phyloP scores from a whole-genome alignment of 176 grass and related monocot species.

The Pontederia crassipes region DNA sequence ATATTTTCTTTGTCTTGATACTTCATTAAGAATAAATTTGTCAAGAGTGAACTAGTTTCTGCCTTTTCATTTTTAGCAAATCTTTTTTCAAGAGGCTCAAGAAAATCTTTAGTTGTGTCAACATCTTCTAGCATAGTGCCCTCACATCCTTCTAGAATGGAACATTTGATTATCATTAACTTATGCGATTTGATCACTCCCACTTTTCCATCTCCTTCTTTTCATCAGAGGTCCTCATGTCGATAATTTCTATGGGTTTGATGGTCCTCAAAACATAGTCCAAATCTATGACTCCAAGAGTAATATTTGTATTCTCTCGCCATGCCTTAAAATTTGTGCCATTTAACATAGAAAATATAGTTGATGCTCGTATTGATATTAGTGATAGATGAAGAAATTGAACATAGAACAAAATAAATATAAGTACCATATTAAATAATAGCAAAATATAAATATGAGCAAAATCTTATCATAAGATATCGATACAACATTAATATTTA shows the following conservation, averaged over 20 bases:
- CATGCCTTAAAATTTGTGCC: not conserved
- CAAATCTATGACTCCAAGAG: not conserved
- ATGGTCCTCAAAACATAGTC: too few species aligned
- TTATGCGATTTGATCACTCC: not conserved
- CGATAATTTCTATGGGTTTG: too few species aligned
- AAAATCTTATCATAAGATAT: too few species aligned
- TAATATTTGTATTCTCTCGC: not conserved
- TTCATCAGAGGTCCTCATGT: not conserved
- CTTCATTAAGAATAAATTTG: not conserved
- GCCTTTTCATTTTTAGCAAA: not conserved
- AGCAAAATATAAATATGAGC: too few species aligned
- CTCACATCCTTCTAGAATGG: not conserved
- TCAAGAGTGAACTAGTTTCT: not conserved
- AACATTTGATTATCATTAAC: not conserved
- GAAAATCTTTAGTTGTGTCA: not conserved
- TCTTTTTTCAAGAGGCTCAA: not conserved
- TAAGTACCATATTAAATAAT: not conserved
- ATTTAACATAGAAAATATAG: not conserved
- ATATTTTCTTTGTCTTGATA: not conserved
- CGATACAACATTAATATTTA: too few species aligned
- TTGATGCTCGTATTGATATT: not conserved
- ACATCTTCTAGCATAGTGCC: not conserved
- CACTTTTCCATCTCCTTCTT: not conserved
- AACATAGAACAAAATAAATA: not conserved
- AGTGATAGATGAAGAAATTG: not conserved